phyloP scores from a whole-genome alignment of 768 basidiomycete species.

The Xerocomellus amylosporus region DNA sequence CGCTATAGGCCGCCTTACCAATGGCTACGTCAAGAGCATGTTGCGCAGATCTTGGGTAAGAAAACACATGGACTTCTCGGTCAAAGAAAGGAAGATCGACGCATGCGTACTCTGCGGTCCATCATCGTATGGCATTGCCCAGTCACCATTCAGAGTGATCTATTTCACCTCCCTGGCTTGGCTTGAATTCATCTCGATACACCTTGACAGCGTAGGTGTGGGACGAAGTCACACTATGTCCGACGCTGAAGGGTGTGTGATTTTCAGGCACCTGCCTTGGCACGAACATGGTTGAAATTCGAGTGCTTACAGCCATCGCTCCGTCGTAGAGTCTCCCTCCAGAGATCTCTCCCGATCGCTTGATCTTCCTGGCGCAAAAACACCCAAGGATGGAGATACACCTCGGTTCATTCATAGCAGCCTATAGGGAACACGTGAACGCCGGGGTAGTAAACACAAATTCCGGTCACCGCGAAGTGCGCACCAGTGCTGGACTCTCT shows the following conservation, averaged over 20 bases:
- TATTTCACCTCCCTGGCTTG: slow-evolving; percentile 59
- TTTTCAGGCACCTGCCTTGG: not conserved
- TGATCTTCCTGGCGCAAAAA: slow-evolving; percentile 69
- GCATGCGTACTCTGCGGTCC: slow-evolving; percentile 53
- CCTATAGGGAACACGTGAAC: slow-evolving; percentile 37
- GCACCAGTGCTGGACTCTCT: slow-evolving; percentile 73
- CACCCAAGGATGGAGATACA: slow-evolving; percentile 64
- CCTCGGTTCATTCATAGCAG: slow-evolving; percentile 76
- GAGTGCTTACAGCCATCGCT: slow-evolving; percentile 63
- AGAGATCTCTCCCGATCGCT: slow-evolving; percentile 58
- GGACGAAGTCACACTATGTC: slow-evolving; percentile 63
- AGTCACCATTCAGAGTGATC: slow-evolving; percentile 80
- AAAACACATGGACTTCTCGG: not conserved
- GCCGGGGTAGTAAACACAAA: slow-evolving; percentile 19
- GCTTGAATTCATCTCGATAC: slow-evolving; percentile 66
- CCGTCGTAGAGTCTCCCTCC: slow-evolving; percentile 62
- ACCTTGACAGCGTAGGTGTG: slow-evolving; percentile 66
- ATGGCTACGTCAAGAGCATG: slow-evolving; percentile 71
- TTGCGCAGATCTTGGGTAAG: slow-evolving; percentile 58
- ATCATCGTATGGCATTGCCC: slow-evolving; percentile 70
- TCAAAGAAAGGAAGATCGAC: not conserved
- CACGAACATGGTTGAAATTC: not conserved
- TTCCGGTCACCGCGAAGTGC: slow-evolving; percentile 2
- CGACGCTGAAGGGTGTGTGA: slow-evolving; percentile 46
- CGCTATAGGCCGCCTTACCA: slow-evolving; percentile 44